These are phyloP conservation scores for Nakazawaea pomicola DNA, from an alignment of 805 yeast genomes.

Conservation along the genomic window DNA sequence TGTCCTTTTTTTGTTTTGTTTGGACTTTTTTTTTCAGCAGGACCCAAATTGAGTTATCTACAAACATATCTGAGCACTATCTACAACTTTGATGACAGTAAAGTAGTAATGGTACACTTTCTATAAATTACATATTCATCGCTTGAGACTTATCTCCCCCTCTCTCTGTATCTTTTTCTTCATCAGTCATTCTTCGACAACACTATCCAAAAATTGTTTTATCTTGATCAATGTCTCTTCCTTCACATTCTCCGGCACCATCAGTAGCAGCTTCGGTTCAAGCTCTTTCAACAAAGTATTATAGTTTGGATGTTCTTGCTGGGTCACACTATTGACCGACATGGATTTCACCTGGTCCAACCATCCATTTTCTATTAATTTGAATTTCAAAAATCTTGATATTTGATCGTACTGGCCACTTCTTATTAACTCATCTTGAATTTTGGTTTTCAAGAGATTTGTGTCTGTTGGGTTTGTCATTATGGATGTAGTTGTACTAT, in stretches of 20 bases:
- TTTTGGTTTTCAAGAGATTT: slow-evolving; percentile 43
- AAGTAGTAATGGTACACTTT: no score
- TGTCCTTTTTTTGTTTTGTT: background rate
- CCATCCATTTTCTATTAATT: slow-evolving; percentile 81
- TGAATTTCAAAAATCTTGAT: slow-evolving; percentile 55
- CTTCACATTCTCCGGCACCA: slow-evolving; percentile 66
- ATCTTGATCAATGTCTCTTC: slow-evolving; percentile 55
- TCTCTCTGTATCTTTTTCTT: background rate
- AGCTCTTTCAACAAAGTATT: slow-evolving; percentile 45
- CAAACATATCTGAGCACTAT: no score
- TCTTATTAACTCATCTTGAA: slow-evolving; percentile 64
- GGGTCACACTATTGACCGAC: slow-evolving; percentile 41
- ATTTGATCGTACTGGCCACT: slow-evolving; percentile 81
- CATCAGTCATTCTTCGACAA: slow-evolving; percentile 28
- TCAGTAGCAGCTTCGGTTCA: slow-evolving; percentile 60
- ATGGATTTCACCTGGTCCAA: slow-evolving; percentile 62
- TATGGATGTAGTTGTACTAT: background rate
- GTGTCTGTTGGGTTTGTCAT: slow-evolving; percentile 10
- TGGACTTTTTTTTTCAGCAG: no score
- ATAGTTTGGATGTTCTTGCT: slow-evolving; percentile 41
- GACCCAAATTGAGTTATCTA: background rate
- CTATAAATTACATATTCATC: no score
- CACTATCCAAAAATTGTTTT: slow-evolving; percentile 49
- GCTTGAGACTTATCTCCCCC: no score
- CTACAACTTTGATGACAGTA: no score